Percentiles rank a stretch among this genome's conserved stretches.
phyloP scores from a whole-genome alignment of 176 grass and related monocot genomes.

The Echinochloa phyllopogon region DNA sequence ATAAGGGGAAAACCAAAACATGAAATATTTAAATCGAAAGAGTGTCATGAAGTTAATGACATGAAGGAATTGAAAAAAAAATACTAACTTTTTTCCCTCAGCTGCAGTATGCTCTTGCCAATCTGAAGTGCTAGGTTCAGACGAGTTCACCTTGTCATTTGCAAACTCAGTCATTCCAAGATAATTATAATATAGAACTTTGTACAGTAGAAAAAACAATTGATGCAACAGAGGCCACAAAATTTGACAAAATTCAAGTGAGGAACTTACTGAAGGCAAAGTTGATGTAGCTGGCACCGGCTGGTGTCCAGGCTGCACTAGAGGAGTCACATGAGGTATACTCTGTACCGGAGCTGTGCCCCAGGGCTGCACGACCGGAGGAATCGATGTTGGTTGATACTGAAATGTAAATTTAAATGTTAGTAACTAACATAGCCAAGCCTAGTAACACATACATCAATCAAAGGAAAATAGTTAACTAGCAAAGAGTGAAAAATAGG shows the following conservation, averaged over 20 bases:
- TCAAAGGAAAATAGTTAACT: slow-evolving; percentile 13
- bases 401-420: slow-evolving; percentile 42
- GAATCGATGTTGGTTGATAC: slow-evolving; percentile 69
- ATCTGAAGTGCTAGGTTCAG: slow-evolving; percentile 67
- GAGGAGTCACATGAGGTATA: slow-evolving; percentile 48
- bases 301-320: slow-evolving; percentile 63
- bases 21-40: slow-evolving; percentile 2
- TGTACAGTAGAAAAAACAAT: slow-evolving; percentile 25
- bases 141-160: slow-evolving; percentile 63
- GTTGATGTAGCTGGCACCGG: slow-evolving; percentile 43
- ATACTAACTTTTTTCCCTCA: slow-evolving; percentile 86
- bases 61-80: slow-evolving; percentile 23
- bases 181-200: slow-evolving; percentile 37
- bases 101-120: slow-evolving; percentile 89
- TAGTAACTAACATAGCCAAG: slow-evolving; percentile 30
- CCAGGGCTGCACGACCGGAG: slow-evolving; percentile 72
- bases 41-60: slow-evolving; percentile 33
- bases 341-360: slow-evolving; percentile 50
- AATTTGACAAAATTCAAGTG: slow-evolving; percentile 13
- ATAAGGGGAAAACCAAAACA: slow-evolving; percentile 21
- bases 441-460: slow-evolving; percentile 8
- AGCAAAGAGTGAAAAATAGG: slow-evolving; percentile 11
- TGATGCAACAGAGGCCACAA: slow-evolving; percentile 7
- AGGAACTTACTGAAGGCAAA: slow-evolving; percentile 49
- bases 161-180: slow-evolving; percentile 57